Evolutionary conservation across 257 asterid species (phyloP), one percentile per base, ranked within the genome.

Genomic region (Nicotiana noctiflora): DNA sequence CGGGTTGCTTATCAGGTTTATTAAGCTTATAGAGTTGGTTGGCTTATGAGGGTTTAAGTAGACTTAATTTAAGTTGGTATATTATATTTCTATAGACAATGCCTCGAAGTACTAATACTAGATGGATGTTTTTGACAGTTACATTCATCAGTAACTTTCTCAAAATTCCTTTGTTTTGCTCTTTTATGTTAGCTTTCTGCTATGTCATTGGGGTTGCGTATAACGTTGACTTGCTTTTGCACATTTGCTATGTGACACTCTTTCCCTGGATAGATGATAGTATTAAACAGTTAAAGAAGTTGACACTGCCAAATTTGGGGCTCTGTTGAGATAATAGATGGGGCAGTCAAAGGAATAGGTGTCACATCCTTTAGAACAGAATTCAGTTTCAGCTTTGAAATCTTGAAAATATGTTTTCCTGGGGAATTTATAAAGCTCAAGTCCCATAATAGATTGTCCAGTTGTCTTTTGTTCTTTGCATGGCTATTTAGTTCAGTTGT

Each of bases 1-100:
- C 67, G 72, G 77, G 77, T 40, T 82, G 80, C 83, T 85, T 82
- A 83, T 81, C 89, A 76, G 64, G 75, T 60, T 19, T 80, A 44
- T 87, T 82, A 53, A 82, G 83, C 79, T 76, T 87, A 89, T 87
- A 88, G 93, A 90, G 97, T 82, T 84, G 87, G 88, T 85, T 85
- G 86, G 82, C 79, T 81, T 84, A 85, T 86, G 74, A 85, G 84
- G 88, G 89, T 84, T 82, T 81, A 82, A 86, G 84, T 85, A 81
- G 86, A 83, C 79, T 82, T 85, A 78, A 81, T 76, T 85, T 81
- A 82, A 87, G 87, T 84, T 86, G 86, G 60, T 72, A 46, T 70
- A 7, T 44, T 70, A 70, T 85, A 66, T 61, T 80, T 87, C 80
- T 80, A 75, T 76, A 75, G 86, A 82, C 88, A 66, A 80, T 83